Percentiles rank a stretch among this genome's conserved stretches.
These are phyloP conservation scores for Chlorella variabilis DNA, from an alignment of 163 green algal species.

Conservation along the genomic window DNA sequence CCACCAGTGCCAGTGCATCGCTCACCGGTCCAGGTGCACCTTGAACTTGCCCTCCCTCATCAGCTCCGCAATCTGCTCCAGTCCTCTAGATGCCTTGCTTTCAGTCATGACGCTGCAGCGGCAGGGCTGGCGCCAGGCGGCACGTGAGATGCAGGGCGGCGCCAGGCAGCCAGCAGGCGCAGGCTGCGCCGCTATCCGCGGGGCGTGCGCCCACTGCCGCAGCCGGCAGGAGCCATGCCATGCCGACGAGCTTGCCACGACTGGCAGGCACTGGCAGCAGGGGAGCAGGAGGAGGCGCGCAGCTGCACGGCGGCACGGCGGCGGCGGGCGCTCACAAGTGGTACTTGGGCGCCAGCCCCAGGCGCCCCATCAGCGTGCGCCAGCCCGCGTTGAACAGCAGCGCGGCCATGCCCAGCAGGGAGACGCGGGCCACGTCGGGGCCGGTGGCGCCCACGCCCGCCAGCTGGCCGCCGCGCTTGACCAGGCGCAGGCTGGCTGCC, in stretches of 20 bases:
- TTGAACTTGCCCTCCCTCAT: conserved; percentile 29
- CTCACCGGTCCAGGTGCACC: conserved; percentile 21
- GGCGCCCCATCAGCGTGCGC: background rate
- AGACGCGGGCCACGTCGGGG: conserved; percentile 1
- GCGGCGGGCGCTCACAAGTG: conserved; percentile 22
- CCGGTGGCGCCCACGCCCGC: conserved; percentile 3
- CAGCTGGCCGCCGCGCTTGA: background rate
- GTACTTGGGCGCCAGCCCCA: conserved; percentile 7
- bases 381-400: background rate
- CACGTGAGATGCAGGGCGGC: background rate
- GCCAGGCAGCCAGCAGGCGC: no score
- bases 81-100: background rate
- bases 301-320: background rate
- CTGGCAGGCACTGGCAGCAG: background rate
- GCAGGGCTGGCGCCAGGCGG: no score
- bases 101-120: conserved; percentile 19
- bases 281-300: background rate
- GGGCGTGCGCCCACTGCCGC: no score
- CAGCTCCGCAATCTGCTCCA: conserved; percentile 25
- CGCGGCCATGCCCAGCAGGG: background rate
- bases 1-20: background rate
- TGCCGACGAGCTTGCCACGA: background rate
- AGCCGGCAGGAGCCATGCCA: no score
- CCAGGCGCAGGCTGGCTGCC: conserved; percentile 14
- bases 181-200: no score